These are phyloP conservation scores for Eucalyptus albens DNA, from an alignment of 345 rosid genomes.

Conservation along the genomic window DNA sequence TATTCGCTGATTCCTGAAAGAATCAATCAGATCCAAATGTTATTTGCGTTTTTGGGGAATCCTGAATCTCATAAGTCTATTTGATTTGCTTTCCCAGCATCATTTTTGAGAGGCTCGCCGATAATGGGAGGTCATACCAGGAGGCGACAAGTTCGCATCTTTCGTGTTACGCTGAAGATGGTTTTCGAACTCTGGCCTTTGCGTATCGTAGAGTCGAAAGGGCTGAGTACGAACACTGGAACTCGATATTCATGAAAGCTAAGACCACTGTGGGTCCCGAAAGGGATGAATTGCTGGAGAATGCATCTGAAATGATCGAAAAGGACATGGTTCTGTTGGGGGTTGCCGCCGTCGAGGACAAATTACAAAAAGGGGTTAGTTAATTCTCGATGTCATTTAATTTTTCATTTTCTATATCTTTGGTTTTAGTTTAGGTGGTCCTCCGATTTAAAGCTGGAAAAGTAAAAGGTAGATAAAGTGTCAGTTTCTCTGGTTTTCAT, in stretches of 20 bases:
- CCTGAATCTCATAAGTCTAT: neutral
- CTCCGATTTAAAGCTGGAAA: neutral
- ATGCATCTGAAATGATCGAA: constrained; percentile 59
- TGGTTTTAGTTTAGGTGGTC: neutral
- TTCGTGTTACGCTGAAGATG: constrained; percentile 54
- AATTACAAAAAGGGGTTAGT: constrained; percentile 73
- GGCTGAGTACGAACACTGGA: constrained; percentile 45
- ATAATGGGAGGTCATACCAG: constrained; percentile 36
- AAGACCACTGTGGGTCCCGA: constrained; percentile 56
- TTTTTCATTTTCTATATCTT: neutral
- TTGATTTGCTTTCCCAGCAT: constrained; percentile 26
- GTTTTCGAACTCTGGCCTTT: constrained; percentile 70
- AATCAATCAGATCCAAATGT: neutral
- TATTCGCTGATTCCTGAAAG: neutral
- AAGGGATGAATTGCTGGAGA: constrained; percentile 56
- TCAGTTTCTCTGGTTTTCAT: neutral
- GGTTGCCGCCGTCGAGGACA: constrained; percentile 74
- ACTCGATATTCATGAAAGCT: constrained; percentile 34
- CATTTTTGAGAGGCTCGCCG: constrained; percentile 56
- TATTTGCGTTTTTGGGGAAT: neutral
- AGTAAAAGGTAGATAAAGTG: neutral
- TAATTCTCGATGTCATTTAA: neutral
- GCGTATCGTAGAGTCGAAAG: constrained; percentile 36
- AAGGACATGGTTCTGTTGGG: constrained; percentile 59
- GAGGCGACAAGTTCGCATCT: constrained; percentile 42